Evolutionary conservation across 2,329 filamentous ascomycete species (phyloP), one percentile per base, ranked within the genome.

Genomic region (Westerdykella sp.): DNA sequence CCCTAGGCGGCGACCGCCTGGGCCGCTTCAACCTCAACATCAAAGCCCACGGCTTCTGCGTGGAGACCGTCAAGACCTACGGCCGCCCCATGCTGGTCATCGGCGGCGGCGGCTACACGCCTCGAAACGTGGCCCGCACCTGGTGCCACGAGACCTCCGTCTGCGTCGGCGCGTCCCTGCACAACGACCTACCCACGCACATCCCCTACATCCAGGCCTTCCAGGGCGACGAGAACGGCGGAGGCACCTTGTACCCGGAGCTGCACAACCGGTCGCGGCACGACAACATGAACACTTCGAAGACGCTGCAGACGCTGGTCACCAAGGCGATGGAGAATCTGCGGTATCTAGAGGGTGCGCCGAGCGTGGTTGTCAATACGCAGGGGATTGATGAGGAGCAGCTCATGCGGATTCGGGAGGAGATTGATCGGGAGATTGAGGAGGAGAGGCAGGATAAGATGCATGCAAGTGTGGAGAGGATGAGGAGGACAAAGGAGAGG

Each of bases 71-170:
- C 67, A 97, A 97, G 68, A 79, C 75, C 37, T 80, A 89, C 50
- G 76, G 78, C 6, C 73, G 95, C 1, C 93, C 93, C 2, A 77
- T 97, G 48, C 81, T 98, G 39, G 80, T 98, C 42, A 87, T 97
- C 45, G 93, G 93, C 36, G 93, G 93, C 32, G 93, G 93, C 44
- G 93, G 93, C 22, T 98, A 98, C 69, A 98, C 93, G 12, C 90
- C 93, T 5, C 81, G 91, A 51, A 98, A 98, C 60, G 93, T 98
- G 6, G 93, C 93, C 34, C 85, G 93, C 42, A 89, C 91, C 23
- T 98, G 93, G 93, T 88, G 90, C 18, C 91, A 95, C 69, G 93
- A 98, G 71, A 98, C 93, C 11, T 85, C 86, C 47, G 87, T 97
- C 54, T 88, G 88, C 47, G 86, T 94, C 49, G 82, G 83, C 53